Evolutionary conservation across 176 grass and related monocot genomes (phyloP), one percentile per base, ranked within the genome.

Genomic region (Calamus simplicifolius): DNA sequence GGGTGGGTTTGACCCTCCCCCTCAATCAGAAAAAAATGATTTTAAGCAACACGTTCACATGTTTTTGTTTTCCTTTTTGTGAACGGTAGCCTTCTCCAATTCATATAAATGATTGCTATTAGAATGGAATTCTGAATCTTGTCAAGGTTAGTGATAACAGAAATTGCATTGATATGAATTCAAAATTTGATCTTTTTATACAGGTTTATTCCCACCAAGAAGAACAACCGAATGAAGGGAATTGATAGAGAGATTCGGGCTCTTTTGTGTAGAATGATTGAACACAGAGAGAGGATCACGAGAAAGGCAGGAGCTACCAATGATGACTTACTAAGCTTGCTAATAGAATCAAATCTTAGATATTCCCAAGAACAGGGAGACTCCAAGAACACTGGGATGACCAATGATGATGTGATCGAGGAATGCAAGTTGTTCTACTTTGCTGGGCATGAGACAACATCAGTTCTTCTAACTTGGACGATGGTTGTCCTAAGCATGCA

Each of bases 361-460:
- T 73, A 82, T 29, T 63, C 3, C 4, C 56, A 50, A 26, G 76
- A 54, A 25, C 21, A 85, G 4, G 82, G 89, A 15, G 77, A 80
- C 26, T 49, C 31, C 31, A 35, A 73, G 3, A 56, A 29, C 27
- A 49, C 30, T 23, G 69, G 61, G 28, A 75, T 95, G 63, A 86
- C 69, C 2, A 61, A 64, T 5, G 90, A 83, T 6, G 82, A 95
- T 4, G 64, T 95, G 63, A 89, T 89, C 2, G 75, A 68, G 15
- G 85, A 95, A 62, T 95, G 85, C 79, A 85, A 77, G 73, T 0
- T 89, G 18, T 89, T 95, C 79, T 95, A 95, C 79, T 89, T 95
- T 27, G 89, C 85, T 2, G 89, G 89, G 51, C 71, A 77, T 13
- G 90, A 89, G 73, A 81, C 85, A 1, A 89, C 82, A 0, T 61